A percentile compares a stretch with the other conserved stretches of the same genome.
These are phyloP conservation scores for Fusarium brachygibbosum DNA, from an alignment of 2,329 filamentous ascomycete genomes.

Conservation along the genomic window DNA sequence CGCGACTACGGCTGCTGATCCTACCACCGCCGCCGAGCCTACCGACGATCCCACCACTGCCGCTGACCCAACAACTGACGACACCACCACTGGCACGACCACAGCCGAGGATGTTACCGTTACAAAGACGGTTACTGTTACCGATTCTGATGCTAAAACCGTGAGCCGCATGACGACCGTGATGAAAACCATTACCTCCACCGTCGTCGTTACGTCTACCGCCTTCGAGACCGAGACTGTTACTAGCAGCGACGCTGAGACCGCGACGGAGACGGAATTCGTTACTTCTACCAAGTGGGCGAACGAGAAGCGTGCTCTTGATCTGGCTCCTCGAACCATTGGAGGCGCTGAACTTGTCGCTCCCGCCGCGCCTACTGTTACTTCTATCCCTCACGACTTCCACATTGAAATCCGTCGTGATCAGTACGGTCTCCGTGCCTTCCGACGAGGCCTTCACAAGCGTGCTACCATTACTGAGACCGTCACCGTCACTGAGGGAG, in stretches of 20 bases:
- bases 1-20: slow-evolving; percentile 23
- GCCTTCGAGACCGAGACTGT: slow-evolving; percentile 55
- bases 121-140: slow-evolving; percentile 52
- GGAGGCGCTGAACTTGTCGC: slow-evolving; percentile 36
- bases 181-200: slow-evolving; percentile 50
- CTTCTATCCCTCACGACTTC: slow-evolving; percentile 32
- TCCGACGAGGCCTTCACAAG: slow-evolving; percentile 49
- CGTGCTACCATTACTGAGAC: slow-evolving; percentile 53
- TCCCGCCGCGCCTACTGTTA: slow-evolving; percentile 37
- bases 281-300: slow-evolving; percentile 53
- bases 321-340: slow-evolving; percentile 49
- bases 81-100: slow-evolving; percentile 9
- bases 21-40: slow-evolving; percentile 24
- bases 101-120: slow-evolving; percentile 49
- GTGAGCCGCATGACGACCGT: slow-evolving; percentile 51
- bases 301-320: slow-evolving; percentile 53
- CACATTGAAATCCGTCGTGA: slow-evolving; percentile 23
- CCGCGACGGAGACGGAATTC: slow-evolving; percentile 55
- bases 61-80: slow-evolving; percentile 3
- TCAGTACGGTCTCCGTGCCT: slow-evolving; percentile 38
- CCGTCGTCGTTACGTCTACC: slow-evolving; percentile 54
- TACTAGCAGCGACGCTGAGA: slow-evolving; percentile 53
- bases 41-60: slow-evolving; percentile 20
- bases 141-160: slow-evolving; percentile 46
- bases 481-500: slow-evolving; percentile 52